Evolutionary conservation across 2,329 filamentous ascomycete species (phyloP).

Genomic region (Parascedosporium putredinis): DNA sequence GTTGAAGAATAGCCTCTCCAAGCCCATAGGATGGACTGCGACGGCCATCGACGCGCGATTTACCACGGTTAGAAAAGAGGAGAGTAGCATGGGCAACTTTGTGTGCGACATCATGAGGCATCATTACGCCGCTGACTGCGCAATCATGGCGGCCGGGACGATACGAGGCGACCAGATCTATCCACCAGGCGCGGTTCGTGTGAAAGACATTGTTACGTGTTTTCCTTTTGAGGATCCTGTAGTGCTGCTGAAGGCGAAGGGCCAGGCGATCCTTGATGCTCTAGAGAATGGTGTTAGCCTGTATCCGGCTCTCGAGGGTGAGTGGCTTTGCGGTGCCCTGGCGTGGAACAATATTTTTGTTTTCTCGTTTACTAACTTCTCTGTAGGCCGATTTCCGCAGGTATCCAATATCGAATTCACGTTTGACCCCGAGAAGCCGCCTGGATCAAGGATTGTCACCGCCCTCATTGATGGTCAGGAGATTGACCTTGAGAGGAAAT

Average conservation of each 20-base stretch:
- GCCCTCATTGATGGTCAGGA: conserved; percentile 51
- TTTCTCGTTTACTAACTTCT: too few species aligned
- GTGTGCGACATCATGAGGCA: conserved; percentile 84
- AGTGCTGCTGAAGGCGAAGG: conserved; percentile 62
- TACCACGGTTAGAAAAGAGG: conserved; percentile 63
- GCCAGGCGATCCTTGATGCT: conserved; percentile 64
- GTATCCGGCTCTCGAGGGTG: conserved; percentile 72
- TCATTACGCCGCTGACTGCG: conserved; percentile 71
- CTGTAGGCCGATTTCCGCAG: conserved; percentile 61
- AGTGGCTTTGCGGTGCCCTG: conserved; percentile 1
- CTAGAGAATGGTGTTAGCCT: conserved; percentile 74
- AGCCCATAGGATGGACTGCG: conserved; percentile 73
- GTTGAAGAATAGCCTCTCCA: conserved; percentile 67
- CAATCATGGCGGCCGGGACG: conserved; percentile 75
- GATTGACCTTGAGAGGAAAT: conserved; percentile 52
- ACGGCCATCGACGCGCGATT: conserved; percentile 79
- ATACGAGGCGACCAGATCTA: conserved; percentile 86
- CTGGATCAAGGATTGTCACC: conserved; percentile 52
- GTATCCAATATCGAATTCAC: conserved; percentile 73
- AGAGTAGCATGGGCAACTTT: conserved; percentile 84
- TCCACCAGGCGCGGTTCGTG: conserved; percentile 62
- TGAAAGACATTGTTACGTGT: conserved; percentile 78
- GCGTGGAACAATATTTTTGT: neutral
- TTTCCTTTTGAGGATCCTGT: conserved; percentile 91
- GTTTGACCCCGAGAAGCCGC: conserved; percentile 54